Percentiles rank a stretch among this genome's conserved stretches.
These are phyloP conservation scores for Melastoma candidum DNA, from an alignment of 441 rosid species.

Conservation along the genomic window DNA sequence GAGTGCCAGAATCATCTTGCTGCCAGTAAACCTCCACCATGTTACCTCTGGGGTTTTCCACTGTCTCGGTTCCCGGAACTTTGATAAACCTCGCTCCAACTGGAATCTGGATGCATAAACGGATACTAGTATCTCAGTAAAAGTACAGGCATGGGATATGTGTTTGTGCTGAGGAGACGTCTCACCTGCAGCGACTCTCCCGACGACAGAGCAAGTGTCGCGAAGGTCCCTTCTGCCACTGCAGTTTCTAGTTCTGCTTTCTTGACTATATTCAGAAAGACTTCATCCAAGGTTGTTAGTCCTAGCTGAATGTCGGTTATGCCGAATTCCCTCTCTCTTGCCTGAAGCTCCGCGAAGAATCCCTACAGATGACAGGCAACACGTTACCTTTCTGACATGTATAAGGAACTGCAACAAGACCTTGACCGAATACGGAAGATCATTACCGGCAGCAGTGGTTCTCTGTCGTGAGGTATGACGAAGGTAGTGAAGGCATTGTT, in stretches of 20 bases:
- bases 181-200: constrained; percentile 53
- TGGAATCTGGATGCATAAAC: constrained; percentile 49
- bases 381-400: not conserved
- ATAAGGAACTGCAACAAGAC: no score
- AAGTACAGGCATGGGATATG: not conserved
- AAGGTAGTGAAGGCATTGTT: constrained; percentile 61
- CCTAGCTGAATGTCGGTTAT: constrained; percentile 76
- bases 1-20: constrained; percentile 63
- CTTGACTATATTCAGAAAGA: constrained; percentile 76
- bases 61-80: constrained; percentile 55
- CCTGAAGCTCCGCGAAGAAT: constrained; percentile 65
- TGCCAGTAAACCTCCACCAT: constrained; percentile 94
- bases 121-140: not conserved
- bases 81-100: constrained; percentile 70
- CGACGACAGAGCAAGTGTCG: constrained; percentile 49
- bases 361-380: constrained; percentile 20
- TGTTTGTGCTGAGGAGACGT: not conserved
- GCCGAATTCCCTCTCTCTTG: constrained; percentile 46
- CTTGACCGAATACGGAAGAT: not conserved
- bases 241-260: constrained; percentile 85
- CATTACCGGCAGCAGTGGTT: constrained; percentile 50
- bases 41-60: constrained; percentile 56
- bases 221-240: constrained; percentile 56
- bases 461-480: constrained; percentile 75
- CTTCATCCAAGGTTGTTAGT: constrained; percentile 86